Evolutionary conservation across 108 stramenopile species (phyloP).

Genomic region (Skeletonema potamos): DNA sequence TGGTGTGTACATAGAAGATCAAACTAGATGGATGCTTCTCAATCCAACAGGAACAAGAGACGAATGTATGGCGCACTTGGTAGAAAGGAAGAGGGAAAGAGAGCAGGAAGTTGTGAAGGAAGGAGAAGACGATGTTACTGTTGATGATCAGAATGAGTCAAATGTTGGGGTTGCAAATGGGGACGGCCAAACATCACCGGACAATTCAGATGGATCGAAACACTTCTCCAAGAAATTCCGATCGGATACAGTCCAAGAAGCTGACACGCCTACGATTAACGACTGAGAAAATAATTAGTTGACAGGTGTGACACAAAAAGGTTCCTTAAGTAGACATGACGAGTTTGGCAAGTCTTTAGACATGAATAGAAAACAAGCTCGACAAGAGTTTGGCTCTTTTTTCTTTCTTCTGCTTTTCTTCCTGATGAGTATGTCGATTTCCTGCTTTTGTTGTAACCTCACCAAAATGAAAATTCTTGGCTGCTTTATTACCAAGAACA

Average conservation of each 20-base stretch:
- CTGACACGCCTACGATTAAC: not conserved
- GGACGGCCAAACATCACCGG: conserved; percentile 9
- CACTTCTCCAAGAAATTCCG: conserved; percentile 37
- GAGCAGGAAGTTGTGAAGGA: conserved; percentile 31
- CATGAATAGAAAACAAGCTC: not conserved
- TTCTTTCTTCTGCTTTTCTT: conserved; percentile 6
- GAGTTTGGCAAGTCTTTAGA: not conserved
- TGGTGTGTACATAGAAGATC: conserved; percentile 70
- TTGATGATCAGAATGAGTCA: conserved; percentile 9
- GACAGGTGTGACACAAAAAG: not conserved
- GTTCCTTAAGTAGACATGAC: no score
- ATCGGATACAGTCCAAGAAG: not conserved
- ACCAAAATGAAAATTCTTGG: conserved; percentile 20
- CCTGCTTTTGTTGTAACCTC: conserved; percentile 26
- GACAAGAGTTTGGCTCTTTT: not conserved
- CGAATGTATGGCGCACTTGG: conserved; percentile 60
- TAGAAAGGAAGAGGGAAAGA: conserved; percentile 45
- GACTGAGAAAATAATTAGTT: not conserved
- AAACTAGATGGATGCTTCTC: conserved; percentile 75
- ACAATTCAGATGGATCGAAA: not conserved
- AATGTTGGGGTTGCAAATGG: conserved; percentile 4
- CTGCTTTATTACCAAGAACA: conserved; percentile 15
- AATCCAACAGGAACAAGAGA: conserved; percentile 73
- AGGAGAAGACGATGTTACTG: conserved; percentile 11
- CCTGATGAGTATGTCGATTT: conserved; percentile 7